Evolutionary conservation across 768 basidiomycete genomes (phyloP), one percentile per base, ranked within the genome.

Genomic region (Kwoniella dendrophila): DNA sequence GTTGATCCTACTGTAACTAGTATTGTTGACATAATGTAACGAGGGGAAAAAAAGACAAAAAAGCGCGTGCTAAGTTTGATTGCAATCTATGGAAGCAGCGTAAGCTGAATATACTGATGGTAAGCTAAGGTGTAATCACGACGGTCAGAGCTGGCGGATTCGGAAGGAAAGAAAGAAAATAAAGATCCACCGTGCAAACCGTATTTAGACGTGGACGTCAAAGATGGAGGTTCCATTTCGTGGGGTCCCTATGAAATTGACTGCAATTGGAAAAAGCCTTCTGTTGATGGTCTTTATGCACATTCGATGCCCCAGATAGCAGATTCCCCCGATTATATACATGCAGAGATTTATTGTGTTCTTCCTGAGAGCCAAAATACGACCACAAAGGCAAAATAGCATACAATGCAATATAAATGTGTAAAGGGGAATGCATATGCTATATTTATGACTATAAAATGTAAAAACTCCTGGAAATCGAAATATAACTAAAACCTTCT

Each of bases 1-100:
- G 92, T 95, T 22, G 93, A 93, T 61, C 93, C 93, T 59, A 97
- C 89, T 2, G 93, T 94, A 65, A 92, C 84, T 78, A 97, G 87
- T 52, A 83, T 83, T 4, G 59, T 69, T 24, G 38, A 30, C 36
- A 44, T 51, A 10, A 5, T 43, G n/a, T n/a, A n/a, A n/a, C n/a
- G n/a, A n/a, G n/a, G n/a, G n/a, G n/a, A n/a, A n/a, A n/a, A n/a
- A n/a, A n/a, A n/a, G n/a, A n/a, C n/a, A n/a, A n/a, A n/a, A n/a
- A n/a, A n/a, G n/a, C n/a, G n/a, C n/a, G n/a, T n/a, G n/a, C n/a
- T n/a, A n/a, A n/a, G n/a, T n/a, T n/a, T n/a, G n/a, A n/a, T n/a
- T n/a, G n/a, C n/a, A n/a, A n/a, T n/a, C n/a, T n/a, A n/a, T n/a
- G n/a, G n/a, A n/a, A n/a, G n/a, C n/a, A n/a, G n/a, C n/a, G n/a